Evolutionary conservation across 495 filamentous ascomycete species (phyloP).

Genomic region (Arthonia radiata): DNA sequence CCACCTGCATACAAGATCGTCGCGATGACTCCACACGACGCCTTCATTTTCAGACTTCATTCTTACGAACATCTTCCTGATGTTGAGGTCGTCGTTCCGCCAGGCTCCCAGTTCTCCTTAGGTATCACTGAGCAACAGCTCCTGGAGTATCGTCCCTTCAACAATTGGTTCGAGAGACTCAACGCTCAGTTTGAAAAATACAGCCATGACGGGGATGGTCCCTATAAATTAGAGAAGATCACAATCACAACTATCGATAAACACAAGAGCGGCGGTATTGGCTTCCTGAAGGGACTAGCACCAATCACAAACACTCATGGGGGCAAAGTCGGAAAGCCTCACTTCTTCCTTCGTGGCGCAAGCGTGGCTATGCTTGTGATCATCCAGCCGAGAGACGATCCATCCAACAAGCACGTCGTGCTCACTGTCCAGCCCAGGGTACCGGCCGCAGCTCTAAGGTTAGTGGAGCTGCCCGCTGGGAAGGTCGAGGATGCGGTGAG

Average conservation of each 20-base stretch:
- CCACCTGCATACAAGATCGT: too few species aligned
- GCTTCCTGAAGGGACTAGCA: slow-evolving; percentile 56
- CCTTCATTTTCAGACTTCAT: too few species aligned
- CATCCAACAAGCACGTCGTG: slow-evolving; percentile 39
- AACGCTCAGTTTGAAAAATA: too few species aligned
- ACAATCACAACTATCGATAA: slow-evolving; percentile 51
- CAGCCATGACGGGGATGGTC: too few species aligned
- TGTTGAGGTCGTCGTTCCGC: too few species aligned
- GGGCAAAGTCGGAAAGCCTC: slow-evolving; percentile 37
- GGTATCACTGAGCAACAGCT: too few species aligned
- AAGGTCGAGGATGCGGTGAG: slow-evolving; percentile 63
- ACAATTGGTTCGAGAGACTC: too few species aligned
- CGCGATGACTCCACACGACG: too few species aligned
- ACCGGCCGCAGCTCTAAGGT: slow-evolving; percentile 46
- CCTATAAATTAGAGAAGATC: slow-evolving; percentile 45
- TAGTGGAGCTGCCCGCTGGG: slow-evolving; percentile 65
- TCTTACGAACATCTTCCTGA: too few species aligned
- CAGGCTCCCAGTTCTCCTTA: too few species aligned
- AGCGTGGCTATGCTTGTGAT: slow-evolving; percentile 64
- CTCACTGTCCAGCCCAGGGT: slow-evolving; percentile 68
- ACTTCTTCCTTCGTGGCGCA: slow-evolving; percentile 62
- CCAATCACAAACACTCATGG: slow-evolving; percentile 35
- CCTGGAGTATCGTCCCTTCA: too few species aligned
- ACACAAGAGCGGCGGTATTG: slow-evolving; percentile 35
- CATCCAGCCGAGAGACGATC: slow-evolving; percentile 43